Evolutionary conservation across 139 green algal genomes (phyloP), one percentile per base, ranked within the genome.

Genomic region (Chlorella vulgaris): DNA sequence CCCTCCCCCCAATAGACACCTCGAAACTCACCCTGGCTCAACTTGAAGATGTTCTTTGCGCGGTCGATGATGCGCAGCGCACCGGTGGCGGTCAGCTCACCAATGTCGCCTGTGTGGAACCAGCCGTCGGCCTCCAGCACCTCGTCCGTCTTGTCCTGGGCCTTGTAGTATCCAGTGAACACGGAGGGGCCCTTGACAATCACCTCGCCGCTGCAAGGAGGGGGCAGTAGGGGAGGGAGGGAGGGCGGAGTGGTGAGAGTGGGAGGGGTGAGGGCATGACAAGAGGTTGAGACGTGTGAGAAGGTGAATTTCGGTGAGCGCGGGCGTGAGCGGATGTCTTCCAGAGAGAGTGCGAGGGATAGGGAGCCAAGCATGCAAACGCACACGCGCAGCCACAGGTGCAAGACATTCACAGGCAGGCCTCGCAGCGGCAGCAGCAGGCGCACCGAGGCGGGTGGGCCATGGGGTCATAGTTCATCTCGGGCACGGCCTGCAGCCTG

Each of bases 21-120:
- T n/a, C n/a, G n/a, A n/a, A n/a, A n/a, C 66, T 33, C 71, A 87
- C 90, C 93, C 86, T 98, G 95, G 19, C 86, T 88, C 29, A 99
- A 93, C 93, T 99, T 99, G 93, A 99, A 99, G 89, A 99, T 99
- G 93, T 99, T 98, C 90, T 99, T 99, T 88, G 98, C 98, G 81
- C 95, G 90, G 88, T 99, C 96, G 42, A 99, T 91, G 80, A 99
- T 97, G 78, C 93, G 93, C 67, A 99, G 88, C 0, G 86, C 88
- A 22, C 96, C 95, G 7, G 86, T 61, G 3, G 87, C 75, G 19
- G 86, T 91, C 60, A 98, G 86, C 76, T 93, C 87, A 3, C 89
- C 96, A 31, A 99, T 93, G 87, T 99, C 96, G 58, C 96, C 96
- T 26, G 94, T 98, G 91, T 97, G 94, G 88, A 98, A 97, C 91